Base-by-base conservation (phyloP, 2,329 filamentous ascomycete genomes). In the Fusarium camptoceras region DNA sequence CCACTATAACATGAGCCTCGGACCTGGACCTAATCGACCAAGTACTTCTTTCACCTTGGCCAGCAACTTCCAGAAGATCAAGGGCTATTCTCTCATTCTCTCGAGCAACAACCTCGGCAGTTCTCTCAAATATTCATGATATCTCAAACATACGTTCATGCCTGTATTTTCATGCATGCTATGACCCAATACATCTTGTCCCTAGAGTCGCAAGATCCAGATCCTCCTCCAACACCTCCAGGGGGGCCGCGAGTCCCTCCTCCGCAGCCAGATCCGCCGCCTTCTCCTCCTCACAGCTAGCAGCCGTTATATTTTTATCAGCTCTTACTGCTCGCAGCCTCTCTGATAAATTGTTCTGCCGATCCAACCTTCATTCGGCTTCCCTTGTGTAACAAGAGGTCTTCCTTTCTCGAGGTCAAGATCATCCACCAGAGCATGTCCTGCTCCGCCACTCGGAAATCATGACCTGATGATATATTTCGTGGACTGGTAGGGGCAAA, bases 161-260 rank as follows among this genome's bases (percentile, higher is more conserved):
- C n/a, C 41, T 28, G 58, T n/a, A 43, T 59, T 51, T 11, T 24
- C 28, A 27, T 25, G 24, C 12, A 61, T 24, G 46, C 22, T 47
- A 58, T 66, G 55, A 55, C 49, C 53, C 66, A 44, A 30, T 48
- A 37, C 24, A 53, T 55, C 41, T 31, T 62, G 28, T 43, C 48
- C 48, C 34, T 50, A 31, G 54, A 67, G 37, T 24, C 55, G 9
- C 65, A 64, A 48, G 65, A 71, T 44, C 74, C 74, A 51, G 74
- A 76, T 44, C 74, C 74, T 70, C 74, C 72, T 20, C 74, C 74
- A 37, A 76, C 74, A 39, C 74, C 74, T 47, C 74, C 74, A 47
- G 74, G 74, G 58, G 75, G 75, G 25, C 75, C 75, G 41, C 74
- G 75, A 51, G 70, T 74, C 20, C 75, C 75, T 61, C 67, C 73